Evolutionary conservation across 148 eudicot species (phyloP).

Genomic region (Vaccinium vitisidaea): DNA sequence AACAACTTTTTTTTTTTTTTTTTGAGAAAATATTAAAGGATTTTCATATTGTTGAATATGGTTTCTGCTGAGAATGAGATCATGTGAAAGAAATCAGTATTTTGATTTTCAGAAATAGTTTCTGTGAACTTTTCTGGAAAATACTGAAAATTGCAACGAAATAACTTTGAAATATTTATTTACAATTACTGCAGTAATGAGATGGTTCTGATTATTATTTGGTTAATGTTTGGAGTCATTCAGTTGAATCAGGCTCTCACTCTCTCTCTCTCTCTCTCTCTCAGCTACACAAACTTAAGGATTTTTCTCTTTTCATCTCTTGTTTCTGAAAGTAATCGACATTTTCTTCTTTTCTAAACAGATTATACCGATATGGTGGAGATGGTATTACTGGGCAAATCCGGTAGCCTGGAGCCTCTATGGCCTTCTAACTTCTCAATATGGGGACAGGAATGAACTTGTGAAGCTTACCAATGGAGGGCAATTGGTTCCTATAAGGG

Average conservation of each 20-base stretch:
- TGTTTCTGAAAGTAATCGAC: neutral
- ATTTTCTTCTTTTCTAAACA: slow-evolving; percentile 26
- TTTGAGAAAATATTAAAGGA: neutral
- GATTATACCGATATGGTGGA: slow-evolving; percentile 97
- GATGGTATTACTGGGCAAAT: slow-evolving; percentile 99
- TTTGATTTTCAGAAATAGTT: neutral
- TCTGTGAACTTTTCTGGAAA: neutral
- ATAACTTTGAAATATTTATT: neutral
- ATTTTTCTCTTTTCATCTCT: neutral
- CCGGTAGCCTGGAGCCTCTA: slow-evolving; percentile 96
- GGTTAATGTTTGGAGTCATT: neutral
- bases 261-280: neutral
- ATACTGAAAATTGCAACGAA: neutral
- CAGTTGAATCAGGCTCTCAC: neutral
- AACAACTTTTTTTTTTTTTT: neutral
- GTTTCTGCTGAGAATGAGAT: neutral
- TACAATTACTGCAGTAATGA: neutral
- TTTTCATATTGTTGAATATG: neutral
- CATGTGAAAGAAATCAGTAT: neutral
- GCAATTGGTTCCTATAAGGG: slow-evolving; percentile 30
- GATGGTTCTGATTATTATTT: neutral
- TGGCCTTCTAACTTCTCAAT: slow-evolving; percentile 90
- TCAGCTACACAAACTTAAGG: neutral
- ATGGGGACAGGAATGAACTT: slow-evolving; percentile 46
- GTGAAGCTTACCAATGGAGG: slow-evolving; percentile 72